Conservation (phyloP, 768 basidiomycete species). For the Boletellus ananas region DNA sequence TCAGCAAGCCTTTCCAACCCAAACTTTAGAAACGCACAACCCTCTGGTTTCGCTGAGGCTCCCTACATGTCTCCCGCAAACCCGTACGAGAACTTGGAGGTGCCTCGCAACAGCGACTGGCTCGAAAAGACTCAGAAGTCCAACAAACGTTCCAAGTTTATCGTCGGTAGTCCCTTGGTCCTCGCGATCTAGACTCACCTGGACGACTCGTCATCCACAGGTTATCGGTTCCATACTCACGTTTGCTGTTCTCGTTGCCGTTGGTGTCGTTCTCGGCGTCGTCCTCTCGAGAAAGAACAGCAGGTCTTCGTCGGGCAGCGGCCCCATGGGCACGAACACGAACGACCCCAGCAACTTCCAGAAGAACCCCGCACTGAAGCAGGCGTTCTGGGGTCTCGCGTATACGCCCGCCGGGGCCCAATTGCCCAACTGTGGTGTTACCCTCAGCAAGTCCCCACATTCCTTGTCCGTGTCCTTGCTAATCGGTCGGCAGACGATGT, state of each 20-base stretch:
- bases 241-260: conserved; percentile 49
- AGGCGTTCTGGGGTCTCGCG: conserved; percentile 81
- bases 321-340: conserved; percentile 35
- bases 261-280: conserved; percentile 64
- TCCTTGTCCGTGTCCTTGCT: not conserved
- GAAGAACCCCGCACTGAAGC: conserved; percentile 63
- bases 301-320: conserved; percentile 18
- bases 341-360: conserved; percentile 77
- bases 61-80: conserved; percentile 23
- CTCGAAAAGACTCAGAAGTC: conserved; percentile 34
- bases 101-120: conserved; percentile 36
- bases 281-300: conserved; percentile 54
- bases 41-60: conserved; percentile 21
- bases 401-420: conserved; percentile 81
- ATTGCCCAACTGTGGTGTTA: conserved; percentile 64
- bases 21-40: conserved; percentile 22
- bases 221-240: conserved; percentile 47
- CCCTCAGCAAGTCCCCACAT: conserved; percentile 28
- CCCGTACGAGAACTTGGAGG: conserved; percentile 32
- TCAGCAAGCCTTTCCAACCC: conserved; percentile 20
- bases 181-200: not conserved
- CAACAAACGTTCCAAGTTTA: conserved; percentile 47
- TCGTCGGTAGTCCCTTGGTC: conserved; percentile 41
- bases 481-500: conserved; percentile 41
- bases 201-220: conserved; percentile 31